Evolutionary conservation across 768 basidiomycete genomes (phyloP), one percentile per base, ranked within the genome.

Genomic region (Stropharia rugosoannulata): DNA sequence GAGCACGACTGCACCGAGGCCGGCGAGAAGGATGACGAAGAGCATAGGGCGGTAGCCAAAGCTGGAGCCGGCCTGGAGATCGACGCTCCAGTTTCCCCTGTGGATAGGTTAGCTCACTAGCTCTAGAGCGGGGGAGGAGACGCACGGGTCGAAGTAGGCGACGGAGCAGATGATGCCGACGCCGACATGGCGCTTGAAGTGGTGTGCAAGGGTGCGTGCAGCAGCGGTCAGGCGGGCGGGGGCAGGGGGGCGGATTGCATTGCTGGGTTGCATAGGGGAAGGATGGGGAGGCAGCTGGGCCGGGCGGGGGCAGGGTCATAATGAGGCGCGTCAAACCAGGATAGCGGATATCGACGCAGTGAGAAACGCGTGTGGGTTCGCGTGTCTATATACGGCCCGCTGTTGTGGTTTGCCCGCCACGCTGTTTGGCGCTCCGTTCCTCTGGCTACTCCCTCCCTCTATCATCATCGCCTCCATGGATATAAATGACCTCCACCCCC

Each of bases 111-210:
- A 13, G 51, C 46, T 22, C 22, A 4, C 22, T 22, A 1, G 22
- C 22, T 22, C 2, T 54, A 38, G 35, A 40, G 38, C 19, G 4
- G 49, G 22, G 7, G 3, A 39, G n/a, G 13, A 18, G 8, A 76
- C 87, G 64, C 67, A 90, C 85, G 90, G 90, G 62, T 92, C 90
- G 66, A 91, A 90, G 70, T 94, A 95, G 0, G 93, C 93, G 7
- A 94, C 90, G 12, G 89, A 82, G 57, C 90, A 93, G 29, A 95
- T 83, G 39, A 93, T 76, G 13, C 93, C 93, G 50, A 91, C 84
- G 3, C 93, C 93, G 4, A 83, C 81, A 68, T 90, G 89, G 58
- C 76, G 82, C 44, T 72, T 77, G 39, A 79, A 67, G 66, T 90
- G 88, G 61, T 76, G 75, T 32, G 73, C 65, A 15, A 80, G 29